Base-by-base conservation (phyloP, 371 early-diverging fungal species). In the Apophysomyces elegans region DNA sequence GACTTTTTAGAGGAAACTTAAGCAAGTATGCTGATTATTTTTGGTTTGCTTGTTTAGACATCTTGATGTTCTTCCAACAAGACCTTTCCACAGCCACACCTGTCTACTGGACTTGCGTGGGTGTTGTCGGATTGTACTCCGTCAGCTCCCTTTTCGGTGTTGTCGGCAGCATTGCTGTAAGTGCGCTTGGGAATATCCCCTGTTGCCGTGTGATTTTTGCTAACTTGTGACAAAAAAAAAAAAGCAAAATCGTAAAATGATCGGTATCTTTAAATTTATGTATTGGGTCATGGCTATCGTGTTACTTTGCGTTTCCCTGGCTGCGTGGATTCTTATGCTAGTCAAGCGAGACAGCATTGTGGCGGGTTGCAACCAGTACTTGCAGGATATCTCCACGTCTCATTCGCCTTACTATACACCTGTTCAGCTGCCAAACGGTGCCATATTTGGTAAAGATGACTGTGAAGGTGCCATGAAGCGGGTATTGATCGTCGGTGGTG, bases 371-470 rank as follows among this genome's bases (percentile, higher is more conserved):
- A 47, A 54, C 41, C 56, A 59, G 9, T 58, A 62, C 18, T 36
- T 63, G 14, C 37, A 46, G 21, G 46, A 35, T 56, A 38, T 58
- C 8, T 54, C 46, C 56, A 37, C 43, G 39, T 47, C 38, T 8
- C 18, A 61, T 38, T 46, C 54, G 45, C 43, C 56, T 41, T 46
- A 61, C 70, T 38, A 65, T 44, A 47, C 59, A 32, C 47, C 46
- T 38, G 54, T 59, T 45, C 4, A 46, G 5, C 26, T 50, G 37
- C 41, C 73, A 92, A 86, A 96, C 94, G 9, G 95, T 95, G 5
- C 54, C 5, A 12, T 37, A 43, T 44, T 12, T 37, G 46, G 14
- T 6, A n/a, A 57, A 12, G 65, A 67, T 8, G 65, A 45, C 6
- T 73, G 73, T 58, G 35, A 45, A 14, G 43, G 37, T n/a, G 54